Evolutionary conservation across 2,329 filamentous ascomycete genomes (phyloP), one percentile per base, ranked within the genome.

Genomic region (Cladosporium sp.): DNA sequence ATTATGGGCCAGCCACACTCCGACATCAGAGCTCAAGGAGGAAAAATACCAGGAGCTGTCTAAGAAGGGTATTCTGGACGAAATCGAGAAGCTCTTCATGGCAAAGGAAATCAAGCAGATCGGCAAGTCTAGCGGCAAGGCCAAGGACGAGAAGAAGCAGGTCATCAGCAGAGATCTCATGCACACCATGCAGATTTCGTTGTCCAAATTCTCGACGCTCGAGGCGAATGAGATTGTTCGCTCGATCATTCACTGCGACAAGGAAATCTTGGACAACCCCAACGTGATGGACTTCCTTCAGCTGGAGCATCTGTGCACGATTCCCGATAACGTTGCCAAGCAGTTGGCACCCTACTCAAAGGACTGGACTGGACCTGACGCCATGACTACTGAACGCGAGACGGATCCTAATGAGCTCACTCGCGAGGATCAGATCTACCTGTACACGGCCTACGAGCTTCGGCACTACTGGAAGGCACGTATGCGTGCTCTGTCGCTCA

Each of bases 381-480:
- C 93, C 28, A 85, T 87, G 68, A 90, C 87, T 67, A 90, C 92
- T 63, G 86, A 85, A 69, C 88, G 94, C 64, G 95, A 99, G 77
- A 87, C 90, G 74, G 93, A 98, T 78, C 94, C 94, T 0, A 80
- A 78, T 6, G 95, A 99, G 75, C 87, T 99, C 63, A 97, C 94
- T 2, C 86, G 93, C 68, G 93, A 98, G 78, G 95, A 99, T 80
- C 94, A 98, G 79, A 91, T 99, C 65, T 99, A 93, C 77, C 84
- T 99, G 30, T 92, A 90, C 76, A 98, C 95, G 4, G 92, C 94
- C 1, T 98, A 91, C 74, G 95, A 99, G 78, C 83, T 98, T 70
- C 93, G 96, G 72, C 93, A 97, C 77, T 99, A 99, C 81, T 99
- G 95, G 95, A 97, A 97, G 84, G 92, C 92, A 68, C 90, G 95